A percentile compares a stretch with the other conserved stretches of the same genome.
Conservation (phyloP, 148 eudicot genomes). For the Salicornia ramosissima region DNA sequence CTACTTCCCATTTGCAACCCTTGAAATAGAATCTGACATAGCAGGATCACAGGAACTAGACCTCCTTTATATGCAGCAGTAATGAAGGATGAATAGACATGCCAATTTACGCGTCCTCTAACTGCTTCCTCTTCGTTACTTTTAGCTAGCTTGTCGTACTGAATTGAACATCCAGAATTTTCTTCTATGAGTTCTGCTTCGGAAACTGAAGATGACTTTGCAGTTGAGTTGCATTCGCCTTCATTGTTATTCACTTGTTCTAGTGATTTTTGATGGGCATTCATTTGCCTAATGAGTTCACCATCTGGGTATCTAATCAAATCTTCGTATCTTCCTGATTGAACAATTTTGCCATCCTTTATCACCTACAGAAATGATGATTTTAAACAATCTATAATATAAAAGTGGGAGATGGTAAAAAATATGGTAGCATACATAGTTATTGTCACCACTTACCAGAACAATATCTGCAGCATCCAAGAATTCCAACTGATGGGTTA, state of each 20-base stretch:
- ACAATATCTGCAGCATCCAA: constrained; percentile 80
- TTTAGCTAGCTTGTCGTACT: constrained; percentile 27
- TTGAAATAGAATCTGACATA: constrained; percentile 76
- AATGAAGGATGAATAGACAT: constrained; percentile 59
- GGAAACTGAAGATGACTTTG: constrained; percentile 21
- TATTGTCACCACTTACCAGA: constrained; percentile 38
- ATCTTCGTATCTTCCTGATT: constrained; percentile 67
- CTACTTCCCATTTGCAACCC: constrained; percentile 74
- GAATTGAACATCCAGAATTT: constrained; percentile 24
- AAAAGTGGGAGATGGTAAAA: too few relatives aligned
- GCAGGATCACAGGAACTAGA: constrained; percentile 66
- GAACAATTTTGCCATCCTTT: constrained; percentile 73
- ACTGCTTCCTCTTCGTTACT: constrained; percentile 55
- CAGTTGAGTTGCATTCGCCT: constrained; percentile 7
- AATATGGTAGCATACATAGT: too few relatives aligned
- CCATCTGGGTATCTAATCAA: constrained; percentile 50
- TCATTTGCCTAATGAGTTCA: constrained; percentile 63
- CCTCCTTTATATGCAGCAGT: constrained; percentile 74
- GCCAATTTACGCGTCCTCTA: constrained; percentile 63
- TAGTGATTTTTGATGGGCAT: constrained; percentile 62
- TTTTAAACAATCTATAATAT: neutral
- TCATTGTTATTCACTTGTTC: constrained; percentile 55
- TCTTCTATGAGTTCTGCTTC: constrained; percentile 44
- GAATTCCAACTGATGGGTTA: constrained; percentile 85
- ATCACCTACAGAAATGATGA: constrained; percentile 45